Evolutionary conservation across 1,284 basidiomycete species (phyloP).

Genomic region (Apiotrichum veenhuisii): DNA sequence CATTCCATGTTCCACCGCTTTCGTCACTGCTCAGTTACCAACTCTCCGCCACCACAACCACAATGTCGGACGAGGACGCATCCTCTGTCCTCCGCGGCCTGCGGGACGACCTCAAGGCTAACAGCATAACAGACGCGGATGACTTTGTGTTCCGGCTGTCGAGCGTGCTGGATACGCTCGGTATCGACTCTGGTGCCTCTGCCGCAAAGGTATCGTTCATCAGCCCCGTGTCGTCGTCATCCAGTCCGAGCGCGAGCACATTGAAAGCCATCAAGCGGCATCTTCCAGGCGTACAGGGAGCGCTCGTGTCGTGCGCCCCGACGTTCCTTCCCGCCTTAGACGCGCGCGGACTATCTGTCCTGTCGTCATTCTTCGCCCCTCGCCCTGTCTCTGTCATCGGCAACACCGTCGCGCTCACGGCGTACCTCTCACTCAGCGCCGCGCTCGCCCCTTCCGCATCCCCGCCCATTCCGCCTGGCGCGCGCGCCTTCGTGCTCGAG

Average conservation of each 20-base stretch:
- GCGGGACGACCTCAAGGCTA: slow-evolving; percentile 28
- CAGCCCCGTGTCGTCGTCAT: background rate
- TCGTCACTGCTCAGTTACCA: background rate
- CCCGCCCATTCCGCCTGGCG: slow-evolving; percentile 13
- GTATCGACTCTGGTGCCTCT: background rate
- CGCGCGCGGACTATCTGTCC: slow-evolving; percentile 32
- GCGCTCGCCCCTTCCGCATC: slow-evolving; percentile 19
- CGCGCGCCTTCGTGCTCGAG: slow-evolving; percentile 30
- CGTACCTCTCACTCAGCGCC: slow-evolving; percentile 31
- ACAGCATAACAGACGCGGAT: slow-evolving; percentile 25
- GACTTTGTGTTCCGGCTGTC: slow-evolving; percentile 17
- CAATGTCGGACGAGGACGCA: slow-evolving; percentile 11
- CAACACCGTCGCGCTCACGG: slow-evolving; percentile 24
- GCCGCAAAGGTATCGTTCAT: background rate
- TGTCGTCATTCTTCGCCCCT: slow-evolving; percentile 34
- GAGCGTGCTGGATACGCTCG: slow-evolving; percentile 3
- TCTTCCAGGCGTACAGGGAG: slow-evolving; percentile 32
- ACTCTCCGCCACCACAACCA: background rate
- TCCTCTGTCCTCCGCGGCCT: slow-evolving; percentile 23
- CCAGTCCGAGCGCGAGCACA: background rate
- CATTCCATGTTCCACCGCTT: background rate
- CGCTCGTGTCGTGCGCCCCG: slow-evolving; percentile 51
- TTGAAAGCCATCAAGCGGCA: slow-evolving; percentile 20
- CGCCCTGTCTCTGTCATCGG: background rate
- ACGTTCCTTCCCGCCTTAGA: slow-evolving; percentile 65